Evolutionary conservation across 495 filamentous ascomycete species (phyloP).

Genomic region (Apodospora peruviana): DNA sequence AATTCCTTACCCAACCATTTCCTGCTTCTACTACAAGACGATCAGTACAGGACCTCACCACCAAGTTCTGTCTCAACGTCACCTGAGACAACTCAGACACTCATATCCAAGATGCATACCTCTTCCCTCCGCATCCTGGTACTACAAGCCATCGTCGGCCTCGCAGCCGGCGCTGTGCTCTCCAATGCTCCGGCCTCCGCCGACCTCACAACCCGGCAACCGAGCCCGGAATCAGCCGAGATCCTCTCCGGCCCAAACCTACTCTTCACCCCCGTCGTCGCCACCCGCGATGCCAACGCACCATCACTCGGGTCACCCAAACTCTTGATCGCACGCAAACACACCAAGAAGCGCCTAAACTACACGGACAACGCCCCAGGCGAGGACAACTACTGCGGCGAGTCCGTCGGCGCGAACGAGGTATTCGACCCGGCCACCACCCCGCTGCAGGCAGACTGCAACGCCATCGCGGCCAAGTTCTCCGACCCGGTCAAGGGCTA

Average conservation of each 20-base stretch:
- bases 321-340: background rate
- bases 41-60: too few relatives aligned
- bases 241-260: too few relatives aligned
- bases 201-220: background rate
- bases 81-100: too few relatives aligned
- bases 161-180: background rate
- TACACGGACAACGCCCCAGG: background rate
- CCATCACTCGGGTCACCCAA: background rate
- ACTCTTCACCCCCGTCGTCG: too few relatives aligned
- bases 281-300: background rate
- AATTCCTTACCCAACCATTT: too few relatives aligned
- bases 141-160: background rate
- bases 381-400: slow-evolving; percentile 8
- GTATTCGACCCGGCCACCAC: background rate
- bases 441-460: slow-evolving; percentile 9
- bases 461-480: background rate
- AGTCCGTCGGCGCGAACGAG: background rate
- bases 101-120: background rate
- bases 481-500: background rate
- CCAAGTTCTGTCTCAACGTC: too few relatives aligned
- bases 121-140: background rate
- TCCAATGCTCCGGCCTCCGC: background rate
- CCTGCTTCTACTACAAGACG: too few relatives aligned
- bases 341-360: background rate
- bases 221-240: too few relatives aligned